phyloP scores from a whole-genome alignment of 352 stramenopile species.

The Phytophthora meadii region DNA sequence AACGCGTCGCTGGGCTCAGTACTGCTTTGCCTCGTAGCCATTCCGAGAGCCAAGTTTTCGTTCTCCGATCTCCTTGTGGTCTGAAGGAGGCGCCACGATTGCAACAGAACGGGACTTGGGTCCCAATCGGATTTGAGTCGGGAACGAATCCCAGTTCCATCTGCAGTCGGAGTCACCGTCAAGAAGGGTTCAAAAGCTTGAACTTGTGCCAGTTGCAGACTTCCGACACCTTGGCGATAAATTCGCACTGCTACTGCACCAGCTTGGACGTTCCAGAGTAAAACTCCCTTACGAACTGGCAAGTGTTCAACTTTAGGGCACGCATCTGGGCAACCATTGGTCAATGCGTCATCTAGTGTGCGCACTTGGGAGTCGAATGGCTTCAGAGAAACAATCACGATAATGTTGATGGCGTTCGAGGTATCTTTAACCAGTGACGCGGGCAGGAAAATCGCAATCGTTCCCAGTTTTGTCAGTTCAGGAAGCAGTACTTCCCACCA shows the following conservation, averaged over 20 bases:
- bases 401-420: conserved; percentile 24
- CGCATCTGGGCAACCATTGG: conserved; percentile 48
- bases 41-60: conserved; percentile 66
- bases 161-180: conserved; percentile 48
- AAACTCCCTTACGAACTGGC: conserved; percentile 43
- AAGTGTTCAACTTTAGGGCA: conserved; percentile 46
- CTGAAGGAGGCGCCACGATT: conserved; percentile 65
- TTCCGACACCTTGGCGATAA: conserved; percentile 51
- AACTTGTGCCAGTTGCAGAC: conserved; percentile 53
- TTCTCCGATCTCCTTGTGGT: conserved; percentile 58
- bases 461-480: conserved; percentile 49
- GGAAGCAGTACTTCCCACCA: conserved; percentile 69
- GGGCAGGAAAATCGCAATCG: conserved; percentile 61
- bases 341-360: conserved; percentile 29
- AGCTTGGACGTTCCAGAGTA: conserved; percentile 57
- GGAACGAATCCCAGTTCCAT: conserved; percentile 53
- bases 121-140: conserved; percentile 58
- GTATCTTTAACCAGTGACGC: conserved; percentile 26
- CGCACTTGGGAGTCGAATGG: conserved; percentile 17
- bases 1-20: conserved; percentile 44
- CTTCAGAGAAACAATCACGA: conserved; percentile 45
- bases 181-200: conserved; percentile 64
- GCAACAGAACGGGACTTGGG: conserved; percentile 28
- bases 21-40: conserved; percentile 73
- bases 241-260: conserved; percentile 55